Base-by-base conservation (phyloP, 2,329 filamentous ascomycete genomes). In the Huntiella moniliformis region DNA sequence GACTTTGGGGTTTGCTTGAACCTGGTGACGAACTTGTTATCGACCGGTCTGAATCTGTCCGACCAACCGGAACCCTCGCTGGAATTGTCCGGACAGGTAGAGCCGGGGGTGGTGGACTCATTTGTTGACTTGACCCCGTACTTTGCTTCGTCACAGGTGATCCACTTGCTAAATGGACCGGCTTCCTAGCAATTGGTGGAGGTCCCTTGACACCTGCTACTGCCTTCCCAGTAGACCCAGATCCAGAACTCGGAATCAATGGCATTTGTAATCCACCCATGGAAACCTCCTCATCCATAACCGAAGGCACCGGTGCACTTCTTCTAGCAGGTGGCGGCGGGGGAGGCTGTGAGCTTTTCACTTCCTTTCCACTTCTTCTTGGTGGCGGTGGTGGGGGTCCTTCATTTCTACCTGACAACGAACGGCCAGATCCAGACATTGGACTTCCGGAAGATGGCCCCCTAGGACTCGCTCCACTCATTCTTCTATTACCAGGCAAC, bases 111-210 rank as follows among this genome's bases (percentile, higher is more conserved):
- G 28, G 18, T 11, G 31, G n/a, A 28, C 7, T 33, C 22, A 8
- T 33, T 37, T 36, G 31, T 13, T 15, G 37, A 40, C 34, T 33
- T 16, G 38, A 32, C 22, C n/a, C n/a, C 39, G 7, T 3, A n/a
- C 6, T 28, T 42, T 31, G 12, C 39, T 13, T 31, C n/a, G n/a
- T 28, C 22, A 10, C 12, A 16, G 13, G n/a, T 31, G 39, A 7
- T 10, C 11, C 31, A 10, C 41, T 31, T 12, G 31, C 33, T 17
- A 76, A 63, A 51, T 75, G 71, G 2, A 70, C 65, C 1, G 77
- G 77, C 54, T 82, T 82, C 56, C 66, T 72, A 16, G 76, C 77
- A 42, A 81, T 64, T 1, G 70, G 70, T 4, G 71, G 74, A n/a
- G 69, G 60, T 7, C 18, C 56, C 53, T 31, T 59, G 10, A 38